A percentile compares a stretch with the other conserved stretches of the same genome.
phyloP scores from a whole-genome alignment of 2,329 filamentous ascomycete species.

The Aphanoascus verrucosus region DNA sequence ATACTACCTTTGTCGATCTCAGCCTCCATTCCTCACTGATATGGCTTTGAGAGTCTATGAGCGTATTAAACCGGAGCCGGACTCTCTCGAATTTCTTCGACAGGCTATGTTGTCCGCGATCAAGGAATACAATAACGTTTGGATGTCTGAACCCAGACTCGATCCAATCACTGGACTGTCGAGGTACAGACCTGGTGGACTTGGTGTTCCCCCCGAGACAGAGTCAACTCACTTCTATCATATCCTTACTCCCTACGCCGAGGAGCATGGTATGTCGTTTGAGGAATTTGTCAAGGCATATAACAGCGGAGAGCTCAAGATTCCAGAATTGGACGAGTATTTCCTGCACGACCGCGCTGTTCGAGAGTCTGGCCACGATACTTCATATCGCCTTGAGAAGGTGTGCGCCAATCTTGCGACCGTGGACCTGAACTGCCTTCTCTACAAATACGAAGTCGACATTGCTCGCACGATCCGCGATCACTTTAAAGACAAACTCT shows the following conservation, averaged over 20 bases:
- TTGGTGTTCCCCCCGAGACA: slow-evolving; percentile 83
- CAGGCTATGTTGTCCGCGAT: slow-evolving; percentile 78
- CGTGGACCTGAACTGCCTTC: slow-evolving; percentile 83
- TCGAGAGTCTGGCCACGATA: slow-evolving; percentile 93
- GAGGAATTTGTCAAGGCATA: slow-evolving; percentile 80
- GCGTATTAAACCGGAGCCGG: slow-evolving; percentile 76
- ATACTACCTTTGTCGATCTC: slow-evolving; percentile 88
- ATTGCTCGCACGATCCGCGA: slow-evolving; percentile 78
- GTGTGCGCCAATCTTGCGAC: slow-evolving; percentile 82
- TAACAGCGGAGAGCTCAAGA: slow-evolving; percentile 62
- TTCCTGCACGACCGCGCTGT: slow-evolving; percentile 94
- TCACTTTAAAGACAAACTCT: slow-evolving; percentile 70
- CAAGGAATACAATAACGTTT: slow-evolving; percentile 90
- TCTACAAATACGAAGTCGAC: slow-evolving; percentile 96
- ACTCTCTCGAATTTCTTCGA: slow-evolving; percentile 68
- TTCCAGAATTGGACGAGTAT: slow-evolving; percentile 88
- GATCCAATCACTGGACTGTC: slow-evolving; percentile 71
- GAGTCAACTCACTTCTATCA: slow-evolving; percentile 80
- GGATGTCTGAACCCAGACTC: slow-evolving; percentile 66
- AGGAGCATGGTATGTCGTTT: slow-evolving; percentile 75
- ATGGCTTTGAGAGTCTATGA: slow-evolving; percentile 93
- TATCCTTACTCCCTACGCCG: slow-evolving; percentile 66
- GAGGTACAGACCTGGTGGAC: slow-evolving; percentile 70
- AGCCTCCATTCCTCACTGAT: slow-evolving; percentile 93
- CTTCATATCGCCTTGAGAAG: slow-evolving; percentile 81